Evolutionary conservation across 2,329 filamentous ascomycete genomes (phyloP), one percentile per base, ranked within the genome.

Genomic region (Diaporthe amygdali): DNA sequence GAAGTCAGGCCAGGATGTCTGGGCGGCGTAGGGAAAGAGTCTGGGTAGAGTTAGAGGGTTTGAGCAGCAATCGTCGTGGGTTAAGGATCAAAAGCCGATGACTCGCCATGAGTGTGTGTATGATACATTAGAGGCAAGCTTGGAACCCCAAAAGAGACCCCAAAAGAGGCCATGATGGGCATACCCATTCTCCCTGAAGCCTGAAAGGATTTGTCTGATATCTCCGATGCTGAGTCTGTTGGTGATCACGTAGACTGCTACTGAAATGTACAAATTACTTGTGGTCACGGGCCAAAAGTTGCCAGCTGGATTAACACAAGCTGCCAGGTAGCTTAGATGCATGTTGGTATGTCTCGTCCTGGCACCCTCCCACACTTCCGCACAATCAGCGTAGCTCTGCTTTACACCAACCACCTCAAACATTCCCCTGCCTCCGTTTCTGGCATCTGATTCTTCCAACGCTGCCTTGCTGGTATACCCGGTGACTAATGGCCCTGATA

Each of bases 1-100:
- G 86, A 90, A 91, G 27, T 93, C 94, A 41, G 96, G 96, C 12
- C 94, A 97, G 85, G 96, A 98, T 82, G 95, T 98, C 49, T 98
- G 96, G 96, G 95, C 95, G 74, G 93, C 94, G 75, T 95, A 86
- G 82, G 70, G 25, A 22, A 34, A 14, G 27, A 25, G 49, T 47
- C 39, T 10, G 22, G 51, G 22, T 32, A 25, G 63, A 67, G 52
- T 44, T 27, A 44, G 20, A 5, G 14, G 20, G 4, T 17, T 68
- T 70, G 39, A 34, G 64, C 37, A 20, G 27, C 14, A 52, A 14
- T 34, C 4, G 20, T 67, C 25, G 5, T 25, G 55, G 54, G 25
- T 25, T 30, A 37, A 25, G 25, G 15, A 52, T 47, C 39, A 25
- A n/a, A n/a, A 39, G 47, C 27, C 25, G 44, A 15, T n/a, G 34